Evolutionary conservation across 192 early-diverging fungal genomes (phyloP).

Genomic region (Pilaira anomala): DNA sequence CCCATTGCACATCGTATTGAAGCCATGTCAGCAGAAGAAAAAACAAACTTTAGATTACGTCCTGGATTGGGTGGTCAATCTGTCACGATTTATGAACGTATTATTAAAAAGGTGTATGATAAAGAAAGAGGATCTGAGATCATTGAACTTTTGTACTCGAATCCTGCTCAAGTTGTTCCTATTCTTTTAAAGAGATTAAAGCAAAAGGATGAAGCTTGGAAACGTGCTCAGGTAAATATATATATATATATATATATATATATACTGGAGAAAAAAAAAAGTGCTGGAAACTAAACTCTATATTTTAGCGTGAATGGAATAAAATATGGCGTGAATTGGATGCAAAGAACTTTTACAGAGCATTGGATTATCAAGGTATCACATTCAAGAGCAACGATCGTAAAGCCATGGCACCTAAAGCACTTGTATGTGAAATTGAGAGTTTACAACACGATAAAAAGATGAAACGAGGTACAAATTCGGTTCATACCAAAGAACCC

Average conservation of each 20-base stretch:
- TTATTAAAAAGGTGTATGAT: slow-evolving; percentile 97
- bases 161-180: slow-evolving; percentile 88
- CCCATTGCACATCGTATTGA: slow-evolving; percentile 84
- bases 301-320: slow-evolving; percentile 83
- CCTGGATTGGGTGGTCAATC: slow-evolving; percentile 81
- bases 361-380: slow-evolving; percentile 93
- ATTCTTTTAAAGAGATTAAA: slow-evolving; percentile 92
- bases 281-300: too few species aligned
- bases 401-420: slow-evolving; percentile 74
- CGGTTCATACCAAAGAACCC: slow-evolving; percentile 29
- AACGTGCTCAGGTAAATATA: slow-evolving; percentile 63
- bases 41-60: slow-evolving; percentile 64
- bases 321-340: slow-evolving; percentile 97
- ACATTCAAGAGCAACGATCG: slow-evolving; percentile 86
- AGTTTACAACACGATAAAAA: slow-evolving; percentile 51
- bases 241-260: background rate
- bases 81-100: slow-evolving; percentile 83
- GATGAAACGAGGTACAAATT: background rate
- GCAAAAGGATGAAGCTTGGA: slow-evolving; percentile 99
- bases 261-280: too few species aligned
- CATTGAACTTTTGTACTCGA: slow-evolving; percentile 88
- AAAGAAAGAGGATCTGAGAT: slow-evolving; percentile 82
- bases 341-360: slow-evolving; percentile 88
- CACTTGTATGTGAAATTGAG: slow-evolving; percentile 85
- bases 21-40: slow-evolving; percentile 77